Percentiles rank a stretch among this genome's conserved stretches.
Conservation (phyloP, 2,329 filamentous ascomycete species). For the Epichloe elymi region DNA sequence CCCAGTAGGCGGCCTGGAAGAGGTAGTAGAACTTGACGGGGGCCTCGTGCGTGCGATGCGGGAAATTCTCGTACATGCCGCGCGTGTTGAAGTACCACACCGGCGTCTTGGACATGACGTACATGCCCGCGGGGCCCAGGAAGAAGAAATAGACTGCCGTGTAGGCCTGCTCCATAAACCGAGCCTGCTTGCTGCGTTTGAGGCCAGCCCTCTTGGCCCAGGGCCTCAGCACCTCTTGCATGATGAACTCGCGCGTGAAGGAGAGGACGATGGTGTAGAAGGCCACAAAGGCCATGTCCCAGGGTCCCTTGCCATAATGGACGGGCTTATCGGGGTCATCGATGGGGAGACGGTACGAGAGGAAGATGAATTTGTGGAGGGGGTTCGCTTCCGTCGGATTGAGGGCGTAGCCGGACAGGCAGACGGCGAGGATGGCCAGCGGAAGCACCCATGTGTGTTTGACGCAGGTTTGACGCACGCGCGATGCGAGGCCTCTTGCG, state of each 20-base stretch:
- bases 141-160: conserved; percentile 81
- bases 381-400: conserved; percentile 71
- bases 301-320: conserved; percentile 80
- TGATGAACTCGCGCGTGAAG: conserved; percentile 90
- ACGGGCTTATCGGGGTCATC: conserved; percentile 28
- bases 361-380: conserved; percentile 70
- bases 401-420: conserved; percentile 56
- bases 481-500: conserved; percentile 33
- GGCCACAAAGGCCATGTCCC: conserved; percentile 73
- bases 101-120: conserved; percentile 80
- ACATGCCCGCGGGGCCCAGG: conserved; percentile 73
- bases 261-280: conserved; percentile 86
- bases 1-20: conserved; percentile 90
- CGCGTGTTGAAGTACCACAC: conserved; percentile 92
- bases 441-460: conserved; percentile 54
- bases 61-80: conserved; percentile 87
- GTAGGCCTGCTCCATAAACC: conserved; percentile 95
- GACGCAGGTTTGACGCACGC: conserved; percentile 40
- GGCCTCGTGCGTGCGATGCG: conserved; percentile 67
- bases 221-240: conserved; percentile 77
- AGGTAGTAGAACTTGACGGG: conserved; percentile 93
- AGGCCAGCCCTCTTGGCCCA: conserved; percentile 60
- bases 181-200: conserved; percentile 64
- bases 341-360: conserved; percentile 65
- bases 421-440: conserved; percentile 49